Conservation (phyloP, 768 basidiomycete genomes). For the Leccinellum albellum region DNA sequence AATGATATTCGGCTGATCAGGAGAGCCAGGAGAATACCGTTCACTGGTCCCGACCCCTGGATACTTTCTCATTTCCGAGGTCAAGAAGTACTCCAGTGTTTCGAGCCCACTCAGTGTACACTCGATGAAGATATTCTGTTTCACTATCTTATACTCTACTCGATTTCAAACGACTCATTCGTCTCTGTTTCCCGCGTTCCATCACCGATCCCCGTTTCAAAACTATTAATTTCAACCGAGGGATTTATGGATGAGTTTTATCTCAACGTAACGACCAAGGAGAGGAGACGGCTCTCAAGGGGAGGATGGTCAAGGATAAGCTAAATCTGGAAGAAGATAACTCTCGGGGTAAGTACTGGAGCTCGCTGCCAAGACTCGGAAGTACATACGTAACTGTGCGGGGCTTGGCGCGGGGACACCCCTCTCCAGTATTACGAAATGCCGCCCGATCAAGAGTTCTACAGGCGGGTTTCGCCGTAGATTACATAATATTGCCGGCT, state of each 20-base stretch:
- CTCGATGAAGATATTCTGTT: not conserved
- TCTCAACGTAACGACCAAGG: not conserved
- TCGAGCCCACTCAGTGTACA: not conserved
- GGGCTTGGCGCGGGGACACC: not conserved
- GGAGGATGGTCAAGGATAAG: slow-evolving; percentile 1
- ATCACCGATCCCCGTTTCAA: not conserved
- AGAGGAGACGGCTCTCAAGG: not conserved
- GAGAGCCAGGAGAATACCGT: not conserved
- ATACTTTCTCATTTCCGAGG: slow-evolving; percentile 1
- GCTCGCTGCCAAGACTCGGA: not conserved
- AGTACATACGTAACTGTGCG: not conserved
- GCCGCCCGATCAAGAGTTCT: not conserved
- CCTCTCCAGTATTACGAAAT: not conserved
- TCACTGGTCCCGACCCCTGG: not conserved
- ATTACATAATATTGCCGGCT: not conserved
- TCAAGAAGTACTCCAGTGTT: not conserved
- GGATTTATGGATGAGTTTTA: not conserved
- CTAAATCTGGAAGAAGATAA: not conserved
- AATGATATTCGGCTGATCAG: not conserved
- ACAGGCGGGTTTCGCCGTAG: not conserved
- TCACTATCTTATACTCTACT: not conserved
- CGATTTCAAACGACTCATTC: not conserved
- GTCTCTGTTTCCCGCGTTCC: not conserved
- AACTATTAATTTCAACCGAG: not conserved
- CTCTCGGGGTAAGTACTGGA: not conserved